phyloP scores from a whole-genome alignment of 2,329 filamentous ascomycete species.

The Didymella glomerata region DNA sequence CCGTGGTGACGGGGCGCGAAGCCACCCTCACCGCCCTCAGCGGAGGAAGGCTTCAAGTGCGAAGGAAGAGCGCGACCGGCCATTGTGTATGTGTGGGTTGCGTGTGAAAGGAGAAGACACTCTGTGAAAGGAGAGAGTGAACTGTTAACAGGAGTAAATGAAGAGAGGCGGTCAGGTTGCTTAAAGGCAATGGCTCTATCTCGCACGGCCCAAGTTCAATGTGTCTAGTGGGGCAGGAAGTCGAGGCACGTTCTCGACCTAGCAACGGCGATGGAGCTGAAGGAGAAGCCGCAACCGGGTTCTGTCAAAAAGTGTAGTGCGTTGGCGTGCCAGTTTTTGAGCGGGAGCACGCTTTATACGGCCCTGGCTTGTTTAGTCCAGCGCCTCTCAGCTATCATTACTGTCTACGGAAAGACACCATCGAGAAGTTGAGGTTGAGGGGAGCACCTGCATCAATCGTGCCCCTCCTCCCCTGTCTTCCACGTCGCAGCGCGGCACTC shows the following conservation, averaged over 20 bases:
- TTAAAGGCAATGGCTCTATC: slow-evolving; percentile 31
- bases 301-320: slow-evolving; percentile 16
- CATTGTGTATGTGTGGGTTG: slow-evolving; percentile 61
- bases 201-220: slow-evolving; percentile 14
- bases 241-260: slow-evolving; percentile 34
- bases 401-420: slow-evolving; percentile 14
- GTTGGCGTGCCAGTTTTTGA: slow-evolving; percentile 16
- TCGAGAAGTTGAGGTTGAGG: slow-evolving; percentile 18
- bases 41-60: slow-evolving; percentile 75
- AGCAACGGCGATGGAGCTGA: slow-evolving; percentile 25
- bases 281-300: slow-evolving; percentile 17
- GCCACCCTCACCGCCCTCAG: slow-evolving; percentile 51
- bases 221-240: slow-evolving; percentile 33
- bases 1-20: slow-evolving; percentile 74
- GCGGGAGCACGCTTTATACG: slow-evolving; percentile 27
- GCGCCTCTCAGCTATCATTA: slow-evolving; percentile 25
- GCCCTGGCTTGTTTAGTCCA: slow-evolving; percentile 18
- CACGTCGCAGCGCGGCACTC: slow-evolving; percentile 19
- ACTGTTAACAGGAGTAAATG: slow-evolving; percentile 27
- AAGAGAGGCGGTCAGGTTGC: slow-evolving; percentile 30
- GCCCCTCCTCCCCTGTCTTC: slow-evolving; percentile 20
- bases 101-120: slow-evolving; percentile 21
- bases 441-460: slow-evolving; percentile 27
- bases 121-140: slow-evolving; percentile 22
- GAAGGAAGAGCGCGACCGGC: slow-evolving; percentile 77